A percentile compares a stretch with the other conserved stretches of the same genome.
Evolutionary conservation across 208 protist species (phyloP).

Genomic region (Trypanosoma cruzi): DNA sequence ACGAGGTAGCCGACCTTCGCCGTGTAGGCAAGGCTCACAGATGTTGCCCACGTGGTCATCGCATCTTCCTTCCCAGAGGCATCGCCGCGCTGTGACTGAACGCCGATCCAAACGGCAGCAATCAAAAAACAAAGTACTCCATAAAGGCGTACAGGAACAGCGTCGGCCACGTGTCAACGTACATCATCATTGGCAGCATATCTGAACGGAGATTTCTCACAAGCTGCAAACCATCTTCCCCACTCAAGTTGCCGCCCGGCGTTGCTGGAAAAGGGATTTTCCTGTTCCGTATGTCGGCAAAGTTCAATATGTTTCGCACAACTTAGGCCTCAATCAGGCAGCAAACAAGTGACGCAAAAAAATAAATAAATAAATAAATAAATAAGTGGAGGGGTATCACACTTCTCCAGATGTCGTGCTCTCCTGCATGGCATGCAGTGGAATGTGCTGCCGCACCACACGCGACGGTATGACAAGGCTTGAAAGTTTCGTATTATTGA

Average conservation of each 20-base stretch:
- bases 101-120: conserved; percentile 57
- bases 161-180: conserved; percentile 40
- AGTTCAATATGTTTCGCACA: conserved; percentile 53
- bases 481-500: conserved; percentile 73
- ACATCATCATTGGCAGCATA: conserved; percentile 50
- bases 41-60: conserved; percentile 51
- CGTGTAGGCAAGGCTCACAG: conserved; percentile 53
- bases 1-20: conserved; percentile 66
- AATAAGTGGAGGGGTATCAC: background rate
- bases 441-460: conserved; percentile 41
- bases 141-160: conserved; percentile 62
- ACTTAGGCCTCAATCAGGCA: conserved; percentile 79
- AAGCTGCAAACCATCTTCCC: conserved; percentile 58
- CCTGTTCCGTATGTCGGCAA: conserved; percentile 16
- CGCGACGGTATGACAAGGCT: conserved; percentile 65
- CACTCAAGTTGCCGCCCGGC: background rate
- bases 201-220: conserved; percentile 51
- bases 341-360: conserved; percentile 38
- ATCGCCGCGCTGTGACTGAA: conserved; percentile 27
- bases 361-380: background rate
- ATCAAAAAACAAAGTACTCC: conserved; percentile 59
- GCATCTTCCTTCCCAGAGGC: conserved; percentile 33
- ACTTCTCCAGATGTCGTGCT: background rate
- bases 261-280: background rate
- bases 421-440: background rate